Base-by-base conservation (phyloP, 2,329 filamentous ascomycete genomes). In the Massarina eburnea region DNA sequence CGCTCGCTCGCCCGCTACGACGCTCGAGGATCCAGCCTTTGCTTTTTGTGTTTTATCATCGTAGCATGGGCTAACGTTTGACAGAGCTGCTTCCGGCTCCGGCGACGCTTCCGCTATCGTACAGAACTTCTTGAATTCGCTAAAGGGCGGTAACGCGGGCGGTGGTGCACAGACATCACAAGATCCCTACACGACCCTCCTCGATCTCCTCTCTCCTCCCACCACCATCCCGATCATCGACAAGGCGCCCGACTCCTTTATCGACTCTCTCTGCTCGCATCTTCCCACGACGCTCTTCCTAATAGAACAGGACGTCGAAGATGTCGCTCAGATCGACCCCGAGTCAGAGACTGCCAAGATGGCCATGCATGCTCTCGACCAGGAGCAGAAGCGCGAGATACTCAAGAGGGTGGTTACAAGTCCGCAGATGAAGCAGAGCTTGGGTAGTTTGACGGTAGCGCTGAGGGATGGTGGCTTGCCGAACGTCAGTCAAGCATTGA, bases 391-490 rank as follows among this genome's bases (percentile, higher is more conserved):
- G 77, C 89, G 87, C 62, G 77, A 80, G 18, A 80, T 97, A 10
- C 72, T 99, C 34, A 85, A 84, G 67, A 86, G 85, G 64, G 91
- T 97, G 7, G 74, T 97, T 12, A 83, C 89, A 53, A 95, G 89
- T 55, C 92, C 94, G 15, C 94, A 99, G 65, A 91, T 99, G 63
- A 82, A 84, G 49, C 94, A 97, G 70, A 92, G 89, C 56, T 73
- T 96, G 30, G 82, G 84, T 1, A 94, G 88, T 65, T 74, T 99
- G 58, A 96, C 91, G 0, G 84, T 91, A 71, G 94, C 94, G 10
- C 76, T 99, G 44, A 80, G 91, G 46, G 92, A 97, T 59, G 94
- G 94, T 10, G 94, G 92, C 0, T 73, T 99, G 46, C 91, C 92
- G 4, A 95, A 85, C 58, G 87, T 99, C 53, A 87, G 90, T 6